Base-by-base conservation (phyloP, 495 filamentous ascomycete species). In the Aspergillus sclerotiicarbonarius region DNA sequence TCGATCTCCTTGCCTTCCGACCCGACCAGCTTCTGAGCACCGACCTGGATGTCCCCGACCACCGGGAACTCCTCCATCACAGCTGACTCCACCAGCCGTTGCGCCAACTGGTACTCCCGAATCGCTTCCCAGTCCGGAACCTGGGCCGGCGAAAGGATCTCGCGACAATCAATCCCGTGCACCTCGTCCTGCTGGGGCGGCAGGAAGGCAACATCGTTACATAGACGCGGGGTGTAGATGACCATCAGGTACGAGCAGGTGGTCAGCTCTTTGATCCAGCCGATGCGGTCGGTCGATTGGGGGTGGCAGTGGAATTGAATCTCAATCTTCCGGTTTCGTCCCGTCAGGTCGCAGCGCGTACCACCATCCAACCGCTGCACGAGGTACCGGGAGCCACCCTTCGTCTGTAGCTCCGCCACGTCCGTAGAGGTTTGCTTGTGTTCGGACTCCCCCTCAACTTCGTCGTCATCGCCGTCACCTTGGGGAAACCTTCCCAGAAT, bases 241-340 rank as follows among this genome's bases (percentile, higher is more conserved):
- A 96, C 84, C 91, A 98, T 96, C 43, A 97, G 75, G 62, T 98
- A 98, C 20, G 90, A 87, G 74, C 94, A 98, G 8, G 91, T 97
- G 8, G 87, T 87, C 5, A 96, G 81, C 68, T 98, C 94, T 67
- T 98, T 98, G 75, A 98, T 95, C 83, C 89, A 92, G 46, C 87
- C 89, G 60, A 98, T 97, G 8, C 88, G 86, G 70, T 97, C 93
- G 18, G 81, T 76, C 6, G 81, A 84, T 60, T 90, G 86, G 1
- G 92, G 90, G 62, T 90, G 86, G 76, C 94, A 98, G 73, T 98
- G 94, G 69, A 92, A 98, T 66, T 90, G 87, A 8, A 98, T 84
- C 63, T 98, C 94, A 57, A 97, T 89, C 57, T 84, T 87, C 41
- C 94, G 83, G 54, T 87, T 84, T 35, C 86, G 86, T n/a, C 88